Evolutionary conservation across 768 basidiomycete species (phyloP), one percentile per base, ranked within the genome.

Genomic region (Termitomyces sp.): DNA sequence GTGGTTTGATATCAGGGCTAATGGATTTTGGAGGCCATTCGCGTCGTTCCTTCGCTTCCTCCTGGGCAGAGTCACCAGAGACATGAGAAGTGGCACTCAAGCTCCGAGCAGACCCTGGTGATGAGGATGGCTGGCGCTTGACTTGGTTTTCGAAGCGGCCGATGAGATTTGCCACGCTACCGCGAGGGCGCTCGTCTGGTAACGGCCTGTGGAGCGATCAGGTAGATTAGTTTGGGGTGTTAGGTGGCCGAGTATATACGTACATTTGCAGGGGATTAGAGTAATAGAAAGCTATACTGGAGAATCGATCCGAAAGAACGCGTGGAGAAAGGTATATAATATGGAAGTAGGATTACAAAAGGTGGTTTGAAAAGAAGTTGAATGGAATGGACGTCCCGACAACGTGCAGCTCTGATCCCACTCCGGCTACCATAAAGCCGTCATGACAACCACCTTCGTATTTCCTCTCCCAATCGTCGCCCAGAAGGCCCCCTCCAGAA

Each of bases 161-260:
- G 66, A 94, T 94, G 73, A 94, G 86, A 68, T 92, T 94, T 61
- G 92, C 92, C 47, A 94, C 92, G 65, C 87, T 90, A 69, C 83
- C 83, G 58, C 92, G 87, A 48, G 91, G 90, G 67, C 88, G 83
- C 75, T 94, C 92, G 78, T 93, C 91, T 71, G 92, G 90, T 60
- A 92, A 74, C 54, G 89, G 87, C 91, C 90, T 92, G 66, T 27
- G 45, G 50, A n/a, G 55, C 43, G 54, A 61, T 59, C 44, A 59
- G 47, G 56, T 57, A 41, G n/a, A n/a, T n/a, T n/a, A n/a, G n/a
- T n/a, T n/a, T n/a, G n/a, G n/a, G n/a, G n/a, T n/a, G n/a, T n/a
- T n/a, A n/a, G n/a, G n/a, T n/a, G n/a, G n/a, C n/a, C n/a, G n/a
- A n/a, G n/a, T n/a, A n/a, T 50, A 54, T 34, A 70, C 73, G 69